A percentile compares a stretch with the other conserved stretches of the same genome.
Evolutionary conservation across 192 early-diverging fungal species (phyloP).

Genomic region (Coemansia javaensis): DNA sequence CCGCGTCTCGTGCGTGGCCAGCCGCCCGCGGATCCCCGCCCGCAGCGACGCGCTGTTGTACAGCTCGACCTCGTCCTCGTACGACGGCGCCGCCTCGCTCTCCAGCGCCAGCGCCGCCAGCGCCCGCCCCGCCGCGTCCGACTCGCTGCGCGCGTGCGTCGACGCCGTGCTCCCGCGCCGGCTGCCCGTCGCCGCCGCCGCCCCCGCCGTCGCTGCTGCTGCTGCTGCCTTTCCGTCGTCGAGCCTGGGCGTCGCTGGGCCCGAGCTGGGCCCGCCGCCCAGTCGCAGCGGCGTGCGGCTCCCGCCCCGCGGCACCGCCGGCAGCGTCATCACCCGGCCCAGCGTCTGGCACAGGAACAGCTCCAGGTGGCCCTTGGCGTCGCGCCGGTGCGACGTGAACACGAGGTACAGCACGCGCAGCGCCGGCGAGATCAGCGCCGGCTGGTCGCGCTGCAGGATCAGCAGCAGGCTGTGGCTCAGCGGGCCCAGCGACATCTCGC

Average conservation of each 20-base stretch:
- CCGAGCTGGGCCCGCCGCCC: constrained; percentile 5
- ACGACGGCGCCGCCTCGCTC: constrained; percentile 16
- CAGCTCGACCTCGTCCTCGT: constrained; percentile 38
- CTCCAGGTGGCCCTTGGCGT: constrained; percentile 44
- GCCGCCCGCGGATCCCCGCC: constrained; percentile 33
- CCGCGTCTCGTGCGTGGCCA: constrained; percentile 72
- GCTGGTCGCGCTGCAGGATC: constrained; percentile 48
- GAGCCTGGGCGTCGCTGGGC: constrained; percentile 15
- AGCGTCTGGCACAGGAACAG: constrained; percentile 48
- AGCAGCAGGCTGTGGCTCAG: constrained; percentile 84
- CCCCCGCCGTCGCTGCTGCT: neutral
- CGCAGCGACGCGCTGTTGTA: constrained; percentile 32
- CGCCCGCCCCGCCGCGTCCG: neutral
- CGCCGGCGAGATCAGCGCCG: constrained; percentile 25
- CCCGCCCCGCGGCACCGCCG: constrained; percentile 18
- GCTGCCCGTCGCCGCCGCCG: constrained; percentile 1
- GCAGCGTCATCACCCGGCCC: constrained; percentile 35
- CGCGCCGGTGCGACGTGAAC: constrained; percentile 36
- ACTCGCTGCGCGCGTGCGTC: neutral
- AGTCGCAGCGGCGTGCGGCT: constrained; percentile 14
- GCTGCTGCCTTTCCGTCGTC: constrained; percentile 6
- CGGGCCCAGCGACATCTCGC: constrained; percentile 72
- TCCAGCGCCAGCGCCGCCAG: constrained; percentile 22
- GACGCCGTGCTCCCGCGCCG: constrained; percentile 16
- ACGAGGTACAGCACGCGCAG: constrained; percentile 54